Evolutionary conservation across 2,329 filamentous ascomycete species (phyloP).

Genomic region (Cercospora sp.): DNA sequence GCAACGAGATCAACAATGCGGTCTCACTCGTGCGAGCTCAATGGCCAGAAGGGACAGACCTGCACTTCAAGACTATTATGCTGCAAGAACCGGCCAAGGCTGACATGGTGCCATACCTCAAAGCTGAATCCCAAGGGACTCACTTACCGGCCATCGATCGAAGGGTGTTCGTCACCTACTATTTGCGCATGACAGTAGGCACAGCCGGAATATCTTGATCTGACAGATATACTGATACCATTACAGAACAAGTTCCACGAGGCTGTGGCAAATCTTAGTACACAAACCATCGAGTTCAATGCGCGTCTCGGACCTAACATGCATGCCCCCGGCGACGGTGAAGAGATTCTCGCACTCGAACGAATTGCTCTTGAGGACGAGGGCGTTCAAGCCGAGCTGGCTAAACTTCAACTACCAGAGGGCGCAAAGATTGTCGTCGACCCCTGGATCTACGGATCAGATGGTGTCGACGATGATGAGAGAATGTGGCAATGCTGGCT

Average conservation of each 20-base stretch:
- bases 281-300: conserved; percentile 56
- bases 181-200: conserved; percentile 60
- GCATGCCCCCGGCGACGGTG: conserved; percentile 59
- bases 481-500: conserved; percentile 58
- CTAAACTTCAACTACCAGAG: conserved; percentile 59
- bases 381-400: conserved; percentile 58
- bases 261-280: conserved; percentile 57
- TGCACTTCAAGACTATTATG: conserved; percentile 67
- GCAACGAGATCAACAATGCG: conserved; percentile 57
- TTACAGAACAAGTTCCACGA: conserved; percentile 62
- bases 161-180: conserved; percentile 53
- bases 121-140: conserved; percentile 40
- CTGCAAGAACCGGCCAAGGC: conserved; percentile 40
- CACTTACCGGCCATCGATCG: conserved; percentile 50
- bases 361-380: conserved; percentile 57
- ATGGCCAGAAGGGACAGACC: conserved; percentile 57
- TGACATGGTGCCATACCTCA: conserved; percentile 36
- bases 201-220: no score
- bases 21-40: conserved; percentile 52
- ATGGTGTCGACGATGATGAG: conserved; percentile 49
- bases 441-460: conserved; percentile 69
- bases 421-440: conserved; percentile 59
- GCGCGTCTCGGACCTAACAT: conserved; percentile 58
- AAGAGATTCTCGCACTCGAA: conserved; percentile 61
- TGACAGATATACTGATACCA: not conserved